These are phyloP conservation scores for Salvia hispanica DNA, from an alignment of 257 asterid species.

Conservation along the genomic window DNA sequence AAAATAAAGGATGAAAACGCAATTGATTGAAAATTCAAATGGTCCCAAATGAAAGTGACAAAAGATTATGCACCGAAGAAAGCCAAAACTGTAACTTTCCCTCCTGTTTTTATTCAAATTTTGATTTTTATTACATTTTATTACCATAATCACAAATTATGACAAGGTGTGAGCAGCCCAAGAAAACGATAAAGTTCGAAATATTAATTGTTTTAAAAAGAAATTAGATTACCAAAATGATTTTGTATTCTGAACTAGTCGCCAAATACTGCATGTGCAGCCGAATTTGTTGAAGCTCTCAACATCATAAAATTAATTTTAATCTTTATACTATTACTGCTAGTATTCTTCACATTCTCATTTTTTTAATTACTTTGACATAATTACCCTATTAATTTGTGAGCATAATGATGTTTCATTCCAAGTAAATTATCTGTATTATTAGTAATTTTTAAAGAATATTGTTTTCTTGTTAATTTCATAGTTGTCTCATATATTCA, in stretches of 20 bases:
- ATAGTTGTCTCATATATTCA: too few species aligned
- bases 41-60: constrained; percentile 33
- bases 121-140: background rate
- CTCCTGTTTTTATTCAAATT: constrained; percentile 25
- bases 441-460: too few species aligned
- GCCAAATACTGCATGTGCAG: constrained; percentile 38
- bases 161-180: background rate
- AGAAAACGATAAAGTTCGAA: background rate
- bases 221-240: constrained; percentile 15
- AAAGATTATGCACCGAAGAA: constrained; percentile 1
- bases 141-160: background rate
- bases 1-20: background rate
- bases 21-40: background rate
- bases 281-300: background rate
- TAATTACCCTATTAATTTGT: too few species aligned
- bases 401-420: too few species aligned
- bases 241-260: constrained; percentile 33
- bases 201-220: background rate
- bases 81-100: constrained; percentile 34
- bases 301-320: background rate
- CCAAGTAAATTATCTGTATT: too few species aligned
- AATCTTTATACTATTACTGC: too few species aligned
- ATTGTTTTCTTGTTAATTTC: too few species aligned
- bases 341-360: too few species aligned
- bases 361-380: too few species aligned